Base-by-base conservation (phyloP, 805 yeast genomes). In the Lachancea cidri region DNA sequence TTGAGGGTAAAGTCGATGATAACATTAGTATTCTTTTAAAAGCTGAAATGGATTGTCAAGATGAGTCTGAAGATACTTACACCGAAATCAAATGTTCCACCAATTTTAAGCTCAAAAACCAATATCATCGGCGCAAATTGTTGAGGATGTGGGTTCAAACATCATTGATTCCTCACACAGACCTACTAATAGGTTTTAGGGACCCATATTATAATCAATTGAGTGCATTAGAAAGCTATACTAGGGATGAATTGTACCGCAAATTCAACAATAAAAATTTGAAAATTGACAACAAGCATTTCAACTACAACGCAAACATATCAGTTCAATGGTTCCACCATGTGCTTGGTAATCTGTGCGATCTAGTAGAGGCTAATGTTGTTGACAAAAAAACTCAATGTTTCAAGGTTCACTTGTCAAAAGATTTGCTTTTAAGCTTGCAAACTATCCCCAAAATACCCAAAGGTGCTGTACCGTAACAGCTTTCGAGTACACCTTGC, bases 101-200 rank as follows among this genome's bases (percentile, higher is more conserved):
- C 2, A 45, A 47, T 6, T 35, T 62, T 7, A 52, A 48, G 15
- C 38, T 54, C 41, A 42, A 48, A 7, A 50, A 47, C 25, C 31
- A 43, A 1, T 41, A 48, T 22, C 65, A 62, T 41, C 46, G 64
- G 22, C 46, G 48, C 15, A 62, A 62, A 46, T 36, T 62, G 27
- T 44, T 62, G 22, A 57, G 58, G 32, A 56, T 64, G 20, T 62
- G 65, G 65, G 22, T 62, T 16, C 66, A 62, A 42, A 55, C 60
- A 3, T 52, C 49, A 4, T 29, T 60, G 20, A 33, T 54, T 1
- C 63, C 64, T 1, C 30, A 44, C 2, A 55, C 62, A 11, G 60
- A 59, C 43, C 39, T 62, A 1, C 30, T 62, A 4, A 42, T 62
- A n/a, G 66, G 66, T 3, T 39, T 48, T 2, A 48, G 65, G 44